phyloP scores from a whole-genome alignment of 208 protist genomes.

The Entamoeba moshkovskii region DNA sequence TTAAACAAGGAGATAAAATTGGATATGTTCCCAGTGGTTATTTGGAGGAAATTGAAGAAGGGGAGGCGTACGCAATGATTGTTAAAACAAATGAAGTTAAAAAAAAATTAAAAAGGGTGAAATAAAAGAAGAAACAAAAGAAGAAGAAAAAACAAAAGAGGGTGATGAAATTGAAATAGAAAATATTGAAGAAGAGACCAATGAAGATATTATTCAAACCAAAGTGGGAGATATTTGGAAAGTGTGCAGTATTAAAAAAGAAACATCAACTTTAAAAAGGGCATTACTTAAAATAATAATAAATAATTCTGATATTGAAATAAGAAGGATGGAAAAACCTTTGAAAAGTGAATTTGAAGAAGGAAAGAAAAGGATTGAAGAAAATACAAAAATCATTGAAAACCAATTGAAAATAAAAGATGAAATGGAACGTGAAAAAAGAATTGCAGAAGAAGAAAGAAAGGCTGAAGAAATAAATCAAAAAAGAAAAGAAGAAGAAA shows the following conservation, averaged over 20 bases:
- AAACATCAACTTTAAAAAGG: background rate
- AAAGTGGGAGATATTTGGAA: background rate
- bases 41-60: background rate
- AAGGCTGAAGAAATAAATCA: background rate
- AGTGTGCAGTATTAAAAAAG: background rate
- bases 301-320: background rate
- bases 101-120: background rate
- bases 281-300: background rate
- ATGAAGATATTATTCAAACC: background rate
- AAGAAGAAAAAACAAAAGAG: background rate
- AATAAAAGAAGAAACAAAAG: background rate
- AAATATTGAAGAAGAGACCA: background rate
- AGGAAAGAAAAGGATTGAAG: background rate
- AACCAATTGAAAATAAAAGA: background rate
- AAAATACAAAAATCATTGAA: background rate
- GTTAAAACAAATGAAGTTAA: background rate
- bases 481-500: background rate
- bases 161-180: background rate
- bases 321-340: background rate
- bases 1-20: background rate
- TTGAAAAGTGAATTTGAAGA: background rate
- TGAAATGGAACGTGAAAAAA: background rate
- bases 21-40: background rate
- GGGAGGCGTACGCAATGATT: background rate
- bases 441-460: background rate